Base-by-base conservation (phyloP, 306 rosid genomes). In the Rosa persica region DNA sequence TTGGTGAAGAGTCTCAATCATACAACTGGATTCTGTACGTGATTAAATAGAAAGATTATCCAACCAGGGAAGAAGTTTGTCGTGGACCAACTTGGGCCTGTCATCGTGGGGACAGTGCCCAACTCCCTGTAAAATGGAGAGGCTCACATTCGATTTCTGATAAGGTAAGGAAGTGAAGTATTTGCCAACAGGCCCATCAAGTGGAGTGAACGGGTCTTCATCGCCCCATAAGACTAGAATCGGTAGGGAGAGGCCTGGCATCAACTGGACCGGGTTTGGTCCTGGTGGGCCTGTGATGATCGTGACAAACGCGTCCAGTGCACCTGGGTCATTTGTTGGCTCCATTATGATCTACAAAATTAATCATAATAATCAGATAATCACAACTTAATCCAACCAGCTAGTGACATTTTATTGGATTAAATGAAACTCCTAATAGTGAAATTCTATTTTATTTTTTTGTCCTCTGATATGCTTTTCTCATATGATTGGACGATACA, bases 31-130 rank as follows among this genome's bases (percentile, higher is more conserved):
- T 61, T 25, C 12, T 27, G 20, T 43, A 8, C n/a, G n/a, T 25
- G 40, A 23, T 48, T 5, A 74, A 71, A 78, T 75, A 73, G 88
- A 77, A 80, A 93, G 88, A 66, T 76, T 78, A 72, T 90, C 96
- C 86, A 92, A 72, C 98, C 98, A 94, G 25, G 96, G 93, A 69
- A 94, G 89, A 80, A 94, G 81, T 77, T 86, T 92, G 72, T 90
- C 84, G 78, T 94, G 98, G 12, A 94, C 98, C 72, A 87, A 78
- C 11, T 85, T 88, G 73, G 98, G 98, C 71, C 86, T 88, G 54
- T 94, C 98, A 79, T 94, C 97, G 78, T 94, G 98, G 20, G 98
- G 98, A 61, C 97, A 94, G 55, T 94, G 98, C 61, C 97, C 98
- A 73, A 89, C 97, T 34, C 98, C 98, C 81, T 87, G 85, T 42